Percentiles rank a stretch among this genome's conserved stretches.
Conservation (phyloP, 257 asterid genomes). For the Nicotiana obtusifolia region DNA sequence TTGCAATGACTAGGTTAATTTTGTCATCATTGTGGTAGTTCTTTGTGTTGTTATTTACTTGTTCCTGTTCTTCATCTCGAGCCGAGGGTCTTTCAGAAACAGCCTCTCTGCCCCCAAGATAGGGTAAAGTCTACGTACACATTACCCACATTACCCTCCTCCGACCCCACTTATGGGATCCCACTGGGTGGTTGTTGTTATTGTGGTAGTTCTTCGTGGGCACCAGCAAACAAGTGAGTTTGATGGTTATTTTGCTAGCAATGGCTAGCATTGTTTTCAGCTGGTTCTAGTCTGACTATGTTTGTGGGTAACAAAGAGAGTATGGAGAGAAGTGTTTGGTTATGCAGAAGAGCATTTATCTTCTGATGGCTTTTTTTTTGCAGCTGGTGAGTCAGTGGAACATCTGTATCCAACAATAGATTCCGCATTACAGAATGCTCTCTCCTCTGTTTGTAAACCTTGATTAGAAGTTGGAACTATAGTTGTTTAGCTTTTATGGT, state of each 20-base stretch:
- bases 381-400: neutral
- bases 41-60: neutral
- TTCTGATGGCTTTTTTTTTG: neutral
- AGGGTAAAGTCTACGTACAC: no score
- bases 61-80: no score
- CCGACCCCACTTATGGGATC: no score
- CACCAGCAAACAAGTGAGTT: neutral
- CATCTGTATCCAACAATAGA: neutral
- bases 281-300: neutral
- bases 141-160: no score
- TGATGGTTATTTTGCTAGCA: neutral
- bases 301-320: neutral
- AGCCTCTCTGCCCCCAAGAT: no score
- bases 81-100: no score
- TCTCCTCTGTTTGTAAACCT: neutral
- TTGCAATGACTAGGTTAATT: neutral
- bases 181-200: neutral
- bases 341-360: neutral
- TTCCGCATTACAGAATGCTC: neutral
- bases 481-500: neutral
- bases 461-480: neutral
- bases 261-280: neutral
- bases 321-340: neutral
- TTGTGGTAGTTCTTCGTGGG: neutral
- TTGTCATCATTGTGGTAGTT: neutral